Percentiles rank a stretch among this genome's conserved stretches.
phyloP scores from a whole-genome alignment of 208 protist species.

The Leishmania tarentolae region DNA sequence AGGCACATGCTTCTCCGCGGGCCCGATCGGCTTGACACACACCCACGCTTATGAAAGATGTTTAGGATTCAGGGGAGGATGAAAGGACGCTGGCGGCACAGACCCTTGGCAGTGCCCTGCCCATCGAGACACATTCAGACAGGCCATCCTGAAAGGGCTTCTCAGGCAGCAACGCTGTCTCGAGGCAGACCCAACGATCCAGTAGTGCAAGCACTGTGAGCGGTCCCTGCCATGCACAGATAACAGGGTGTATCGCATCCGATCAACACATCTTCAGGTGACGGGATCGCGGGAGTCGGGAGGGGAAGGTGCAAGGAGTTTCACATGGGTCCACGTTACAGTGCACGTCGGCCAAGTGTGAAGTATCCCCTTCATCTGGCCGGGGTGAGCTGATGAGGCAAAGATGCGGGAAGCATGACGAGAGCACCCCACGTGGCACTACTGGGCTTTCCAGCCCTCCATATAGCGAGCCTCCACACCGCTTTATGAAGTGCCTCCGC shows the following conservation, averaged over 20 bases:
- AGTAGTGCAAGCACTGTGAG: background rate
- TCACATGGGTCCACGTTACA: background rate
- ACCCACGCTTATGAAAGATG: background rate
- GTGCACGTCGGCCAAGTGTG: background rate
- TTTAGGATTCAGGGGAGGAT: background rate
- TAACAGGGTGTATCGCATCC: background rate
- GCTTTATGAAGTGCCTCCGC: background rate
- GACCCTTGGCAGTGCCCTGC: background rate
- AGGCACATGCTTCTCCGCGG: background rate
- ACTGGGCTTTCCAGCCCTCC: no score
- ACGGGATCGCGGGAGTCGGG: background rate
- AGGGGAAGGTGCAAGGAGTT: background rate
- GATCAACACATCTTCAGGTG: background rate
- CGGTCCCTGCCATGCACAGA: background rate
- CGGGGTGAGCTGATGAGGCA: background rate
- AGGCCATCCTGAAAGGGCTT: background rate
- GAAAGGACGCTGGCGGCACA: background rate
- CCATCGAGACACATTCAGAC: background rate
- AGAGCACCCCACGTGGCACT: background rate
- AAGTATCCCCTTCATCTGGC: background rate
- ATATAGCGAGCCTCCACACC: background rate
- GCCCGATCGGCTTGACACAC: background rate
- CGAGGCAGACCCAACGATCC: background rate
- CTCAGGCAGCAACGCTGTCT: background rate
- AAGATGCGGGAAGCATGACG: background rate